Evolutionary conservation across 371 early-diverging fungal genomes (phyloP).

Genomic region (Capillidium rhysosporum): DNA sequence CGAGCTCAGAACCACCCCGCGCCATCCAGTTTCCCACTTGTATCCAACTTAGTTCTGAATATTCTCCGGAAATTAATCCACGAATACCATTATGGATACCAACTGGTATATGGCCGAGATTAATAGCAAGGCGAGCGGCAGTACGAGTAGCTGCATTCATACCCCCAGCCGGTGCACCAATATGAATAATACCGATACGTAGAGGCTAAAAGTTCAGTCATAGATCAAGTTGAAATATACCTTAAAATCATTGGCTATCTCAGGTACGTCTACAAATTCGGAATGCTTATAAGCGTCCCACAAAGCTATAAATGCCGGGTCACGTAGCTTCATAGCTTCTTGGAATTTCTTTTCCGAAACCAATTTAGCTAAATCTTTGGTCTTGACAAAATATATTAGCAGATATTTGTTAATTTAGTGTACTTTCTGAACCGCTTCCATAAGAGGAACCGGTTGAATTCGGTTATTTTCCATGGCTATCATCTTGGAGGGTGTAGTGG

Average conservation of each 20-base stretch:
- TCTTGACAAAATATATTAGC: slow-evolving; percentile 17
- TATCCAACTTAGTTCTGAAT: slow-evolving; percentile 57
- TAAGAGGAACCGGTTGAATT: slow-evolving; percentile 62
- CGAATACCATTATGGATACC: slow-evolving; percentile 87
- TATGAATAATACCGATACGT: slow-evolving; percentile 81
- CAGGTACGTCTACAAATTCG: slow-evolving; percentile 4
- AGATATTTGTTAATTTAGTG: slow-evolving; percentile 5
- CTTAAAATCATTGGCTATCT: not conserved
- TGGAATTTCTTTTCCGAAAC: slow-evolving; percentile 68
- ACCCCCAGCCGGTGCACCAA: slow-evolving; percentile 94
- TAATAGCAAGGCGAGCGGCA: slow-evolving; percentile 67
- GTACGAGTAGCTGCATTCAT: slow-evolving; percentile 95
- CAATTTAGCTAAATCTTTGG: slow-evolving; percentile 70
- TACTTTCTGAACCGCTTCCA: slow-evolving; percentile 76
- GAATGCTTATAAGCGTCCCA: slow-evolving; percentile 10
- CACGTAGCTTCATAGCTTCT: slow-evolving; percentile 77
- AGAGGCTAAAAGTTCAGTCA: slow-evolving; percentile 22
- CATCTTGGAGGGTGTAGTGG: slow-evolving; percentile 72
- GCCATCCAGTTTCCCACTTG: slow-evolving; percentile 80
- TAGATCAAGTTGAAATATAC: not conserved
- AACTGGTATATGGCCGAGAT: slow-evolving; percentile 65
- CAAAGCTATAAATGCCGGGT: slow-evolving; percentile 59
- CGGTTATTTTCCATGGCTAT: slow-evolving; percentile 80
- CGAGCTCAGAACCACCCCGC: slow-evolving; percentile 87
- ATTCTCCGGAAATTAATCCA: slow-evolving; percentile 72